Conservation (phyloP, 106 monocot genomes). For the Posidonia australis region DNA sequence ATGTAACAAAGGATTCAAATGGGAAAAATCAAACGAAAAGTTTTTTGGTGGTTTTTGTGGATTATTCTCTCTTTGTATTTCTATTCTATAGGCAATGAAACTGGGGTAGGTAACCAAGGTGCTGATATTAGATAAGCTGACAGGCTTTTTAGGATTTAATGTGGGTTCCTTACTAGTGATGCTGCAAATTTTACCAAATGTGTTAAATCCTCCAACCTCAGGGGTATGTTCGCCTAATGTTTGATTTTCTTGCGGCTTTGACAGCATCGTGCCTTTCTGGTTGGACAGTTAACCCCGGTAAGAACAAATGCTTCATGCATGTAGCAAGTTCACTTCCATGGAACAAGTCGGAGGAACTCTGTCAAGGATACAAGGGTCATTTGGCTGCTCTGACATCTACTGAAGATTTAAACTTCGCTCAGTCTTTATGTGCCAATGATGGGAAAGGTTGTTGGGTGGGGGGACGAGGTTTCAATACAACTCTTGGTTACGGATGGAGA, state of each 20-base stretch:
- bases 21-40: too few relatives aligned
- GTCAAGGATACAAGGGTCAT: slow-evolving; percentile 43
- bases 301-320: slow-evolving; percentile 59
- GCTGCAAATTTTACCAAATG: too few relatives aligned
- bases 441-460: slow-evolving; percentile 73
- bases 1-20: too few relatives aligned
- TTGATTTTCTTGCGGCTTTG: background rate
- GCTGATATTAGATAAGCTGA: too few relatives aligned
- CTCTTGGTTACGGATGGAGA: slow-evolving; percentile 47
- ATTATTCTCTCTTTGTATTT: too few relatives aligned
- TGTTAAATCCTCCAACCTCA: too few relatives aligned
- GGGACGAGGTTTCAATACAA: slow-evolving; percentile 45
- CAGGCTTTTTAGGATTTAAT: too few relatives aligned
- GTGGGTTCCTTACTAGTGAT: too few relatives aligned
- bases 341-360: slow-evolving; percentile 49
- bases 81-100: too few relatives aligned
- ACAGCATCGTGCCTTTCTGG: slow-evolving; percentile 59
- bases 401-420: slow-evolving; percentile 50
- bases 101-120: too few relatives aligned
- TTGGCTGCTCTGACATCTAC: slow-evolving; percentile 62
- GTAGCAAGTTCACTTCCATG: slow-evolving; percentile 47
- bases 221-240: background rate
- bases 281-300: slow-evolving; percentile 43
- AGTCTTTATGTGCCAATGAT: slow-evolving; percentile 33
- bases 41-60: too few relatives aligned